Evolutionary conservation across 2,329 filamentous ascomycete genomes (phyloP).

Genomic region (Nannizziopsis arthrosporioides): DNA sequence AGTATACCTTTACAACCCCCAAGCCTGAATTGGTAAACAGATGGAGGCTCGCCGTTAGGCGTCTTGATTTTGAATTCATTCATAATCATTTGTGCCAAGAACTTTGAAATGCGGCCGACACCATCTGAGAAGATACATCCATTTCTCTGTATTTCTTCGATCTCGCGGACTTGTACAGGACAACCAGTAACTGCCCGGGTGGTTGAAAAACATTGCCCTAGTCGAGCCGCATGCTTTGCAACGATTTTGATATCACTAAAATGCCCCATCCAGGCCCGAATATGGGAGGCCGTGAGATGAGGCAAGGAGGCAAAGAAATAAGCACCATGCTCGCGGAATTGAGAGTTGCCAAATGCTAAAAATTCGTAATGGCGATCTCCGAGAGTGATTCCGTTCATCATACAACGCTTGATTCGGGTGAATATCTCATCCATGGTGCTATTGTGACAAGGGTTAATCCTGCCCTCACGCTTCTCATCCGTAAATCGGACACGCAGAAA

Average conservation of each 20-base stretch:
- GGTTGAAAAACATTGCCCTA: conserved; percentile 94
- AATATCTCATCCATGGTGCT: conserved; percentile 58
- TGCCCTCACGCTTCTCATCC: conserved; percentile 58
- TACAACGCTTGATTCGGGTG: conserved; percentile 56
- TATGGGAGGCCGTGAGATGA: conserved; percentile 57
- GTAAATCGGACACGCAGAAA: conserved; percentile 85
- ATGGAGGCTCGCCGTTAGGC: conserved; percentile 49
- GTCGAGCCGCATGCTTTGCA: conserved; percentile 78
- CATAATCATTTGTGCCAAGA: conserved; percentile 62
- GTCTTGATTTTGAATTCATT: conserved; percentile 54
- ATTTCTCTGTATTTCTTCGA: conserved; percentile 59
- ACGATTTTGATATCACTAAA: conserved; percentile 70
- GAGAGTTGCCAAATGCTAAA: conserved; percentile 87
- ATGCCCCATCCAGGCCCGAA: conserved; percentile 75
- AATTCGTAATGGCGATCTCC: conserved; percentile 78
- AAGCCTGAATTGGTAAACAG: conserved; percentile 81
- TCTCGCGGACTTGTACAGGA: conserved; percentile 45
- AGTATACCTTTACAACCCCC: conserved; percentile 88
- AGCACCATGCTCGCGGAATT: conserved; percentile 80
- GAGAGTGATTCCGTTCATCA: conserved; percentile 68
- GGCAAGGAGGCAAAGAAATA: conserved; percentile 77
- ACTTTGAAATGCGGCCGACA: conserved; percentile 77
- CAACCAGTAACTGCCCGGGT: conserved; percentile 62
- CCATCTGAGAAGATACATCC: conserved; percentile 76
- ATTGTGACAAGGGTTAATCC: conserved; percentile 47